Evolutionary conservation across 2,329 filamentous ascomycete species (phyloP).

Genomic region (Fusarium protoensiforme): DNA sequence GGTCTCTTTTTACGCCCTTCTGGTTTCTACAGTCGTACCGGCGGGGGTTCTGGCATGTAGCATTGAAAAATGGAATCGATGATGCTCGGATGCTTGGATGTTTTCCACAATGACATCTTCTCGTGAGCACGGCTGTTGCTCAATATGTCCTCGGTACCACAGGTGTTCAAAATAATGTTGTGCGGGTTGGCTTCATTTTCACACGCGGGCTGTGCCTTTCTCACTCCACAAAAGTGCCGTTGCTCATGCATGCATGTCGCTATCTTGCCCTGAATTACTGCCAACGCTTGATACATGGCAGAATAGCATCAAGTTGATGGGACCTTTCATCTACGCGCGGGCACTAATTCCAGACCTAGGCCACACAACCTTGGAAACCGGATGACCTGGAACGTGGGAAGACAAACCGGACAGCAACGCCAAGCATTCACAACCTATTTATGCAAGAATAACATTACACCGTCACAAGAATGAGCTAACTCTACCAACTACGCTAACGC

Average conservation of each 20-base stretch:
- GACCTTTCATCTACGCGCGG: background rate
- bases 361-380: background rate
- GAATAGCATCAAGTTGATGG: background rate
- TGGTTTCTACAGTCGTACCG: slow-evolving; percentile 61
- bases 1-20: slow-evolving; percentile 61
- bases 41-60: slow-evolving; percentile 66
- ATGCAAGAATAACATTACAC: background rate
- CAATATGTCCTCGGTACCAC: slow-evolving; percentile 16
- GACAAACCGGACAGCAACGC: background rate
- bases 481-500: background rate
- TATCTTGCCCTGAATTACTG: background rate
- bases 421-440: background rate
- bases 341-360: background rate
- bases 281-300: background rate
- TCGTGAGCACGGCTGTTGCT: slow-evolving; percentile 27
- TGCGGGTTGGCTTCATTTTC: slow-evolving; percentile 11
- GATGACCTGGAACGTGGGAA: background rate
- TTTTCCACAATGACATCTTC: slow-evolving; percentile 37
- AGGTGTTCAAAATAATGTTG: slow-evolving; percentile 37
- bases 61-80: slow-evolving; percentile 67
- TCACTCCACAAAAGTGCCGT: background rate
- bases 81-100: slow-evolving; percentile 52
- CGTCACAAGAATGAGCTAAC: background rate
- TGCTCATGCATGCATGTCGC: background rate
- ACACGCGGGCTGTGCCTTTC: slow-evolving; percentile 2